Evolutionary conservation across 345 rosid species (phyloP).

Genomic region (Raphanus raphanistrum): DNA sequence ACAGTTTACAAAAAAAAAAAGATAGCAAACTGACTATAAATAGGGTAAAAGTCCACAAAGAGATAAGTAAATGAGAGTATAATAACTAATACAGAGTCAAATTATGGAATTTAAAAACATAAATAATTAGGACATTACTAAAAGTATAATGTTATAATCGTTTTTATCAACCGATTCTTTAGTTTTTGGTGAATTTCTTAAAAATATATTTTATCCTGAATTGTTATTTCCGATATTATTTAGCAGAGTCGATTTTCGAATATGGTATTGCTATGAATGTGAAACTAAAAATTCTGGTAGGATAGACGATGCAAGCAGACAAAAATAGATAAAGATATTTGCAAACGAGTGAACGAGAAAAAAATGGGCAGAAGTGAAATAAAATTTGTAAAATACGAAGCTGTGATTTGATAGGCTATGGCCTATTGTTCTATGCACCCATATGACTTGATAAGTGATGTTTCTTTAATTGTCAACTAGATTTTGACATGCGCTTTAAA

Average conservation of each 20-base stretch:
- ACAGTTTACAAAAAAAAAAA: neutral
- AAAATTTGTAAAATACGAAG: neutral
- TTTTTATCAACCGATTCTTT: neutral
- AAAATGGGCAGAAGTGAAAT: neutral
- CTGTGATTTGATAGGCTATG: neutral
- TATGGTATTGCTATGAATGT: neutral
- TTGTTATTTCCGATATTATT: neutral
- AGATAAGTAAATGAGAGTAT: neutral
- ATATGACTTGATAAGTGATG: neutral
- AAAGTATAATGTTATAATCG: neutral
- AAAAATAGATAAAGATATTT: conserved; percentile 4
- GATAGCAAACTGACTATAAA: too few species aligned
- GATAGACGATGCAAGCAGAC: conserved; percentile 17
- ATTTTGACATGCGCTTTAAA: too few species aligned
- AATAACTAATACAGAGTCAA: neutral
- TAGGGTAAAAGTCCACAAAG: neutral
- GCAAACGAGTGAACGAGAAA: conserved; percentile 31
- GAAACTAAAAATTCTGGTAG: neutral
- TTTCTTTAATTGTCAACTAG: neutral
- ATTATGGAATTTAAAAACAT: neutral
- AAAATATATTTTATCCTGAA: neutral
- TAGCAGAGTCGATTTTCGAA: neutral
- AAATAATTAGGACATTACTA: neutral
- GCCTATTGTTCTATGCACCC: neutral
- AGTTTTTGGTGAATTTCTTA: neutral